Evolutionary conservation across 2,329 filamentous ascomycete genomes (phyloP), one percentile per base, ranked within the genome.

Genomic region (Diaporthe australafricana): DNA sequence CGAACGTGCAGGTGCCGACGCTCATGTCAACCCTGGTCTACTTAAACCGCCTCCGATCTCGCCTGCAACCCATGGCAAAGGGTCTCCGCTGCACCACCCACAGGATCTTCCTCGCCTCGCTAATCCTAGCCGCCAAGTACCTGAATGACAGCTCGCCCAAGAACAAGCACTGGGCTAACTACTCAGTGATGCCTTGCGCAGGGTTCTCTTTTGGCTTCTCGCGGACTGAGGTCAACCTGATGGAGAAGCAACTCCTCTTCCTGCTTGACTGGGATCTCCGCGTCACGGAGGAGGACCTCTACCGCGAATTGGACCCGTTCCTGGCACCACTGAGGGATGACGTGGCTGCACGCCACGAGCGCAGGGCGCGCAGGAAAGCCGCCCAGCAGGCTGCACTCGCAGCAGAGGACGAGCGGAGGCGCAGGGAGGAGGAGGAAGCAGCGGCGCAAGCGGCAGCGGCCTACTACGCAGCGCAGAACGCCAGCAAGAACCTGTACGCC

Each of bases 151-250:
- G 95, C 74, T 98, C 95, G 16, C 96, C 96, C 75, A 98, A 98
- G 91, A 99, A 99, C 90, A 98, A 98, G 91, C 96, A 99, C 88
- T 99, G 96, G 96, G 95, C 96, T 75, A 92, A 91, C 78, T 99
- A 98, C 87, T 97, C 93, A 73, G 86, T 92, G 78, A 92, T 98
- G 77, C 92, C 87, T 81, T 90, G 91, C 14, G 84, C 87, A 11
- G 80, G 77, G 74, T 87, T 85, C 63, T 60, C 70, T 8, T 99
- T 98, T 79, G 94, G 95, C 77, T 98, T 99, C 87, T 96, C 92
- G 78, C 89, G 95, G 76, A 96, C 94, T 45, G 96, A 99, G 85
- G 96, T 99, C 78, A 99, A 99, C 86, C 88, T 98, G 74, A 99
- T 99, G 96, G 96, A 99, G 89, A 97, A 97, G 89, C 96, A 99